A percentile compares a stretch with the other conserved stretches of the same genome.
Conservation (phyloP, 768 basidiomycete genomes). For the Mycena rebaudengoi region DNA sequence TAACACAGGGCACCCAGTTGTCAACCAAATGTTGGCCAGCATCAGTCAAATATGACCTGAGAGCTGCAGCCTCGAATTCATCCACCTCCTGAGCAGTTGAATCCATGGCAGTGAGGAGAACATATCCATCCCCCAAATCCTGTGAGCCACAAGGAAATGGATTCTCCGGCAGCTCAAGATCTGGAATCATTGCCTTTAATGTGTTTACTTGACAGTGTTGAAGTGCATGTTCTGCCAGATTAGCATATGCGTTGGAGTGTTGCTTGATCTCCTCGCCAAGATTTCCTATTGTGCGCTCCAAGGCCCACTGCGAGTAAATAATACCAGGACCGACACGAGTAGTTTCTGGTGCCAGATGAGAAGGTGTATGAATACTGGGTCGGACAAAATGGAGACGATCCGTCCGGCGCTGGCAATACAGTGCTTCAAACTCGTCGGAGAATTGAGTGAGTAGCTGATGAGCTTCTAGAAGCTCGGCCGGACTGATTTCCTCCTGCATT, state of each 20-base stretch:
- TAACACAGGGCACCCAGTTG: too few relatives aligned
- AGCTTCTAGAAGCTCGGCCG: not conserved
- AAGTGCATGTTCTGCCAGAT: slow-evolving; percentile 24
- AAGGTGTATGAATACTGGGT: slow-evolving; percentile 21
- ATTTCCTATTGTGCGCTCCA: slow-evolving; percentile 29
- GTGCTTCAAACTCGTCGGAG: slow-evolving; percentile 22
- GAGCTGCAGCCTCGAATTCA: slow-evolving; percentile 1
- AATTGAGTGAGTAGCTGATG: too few relatives aligned
- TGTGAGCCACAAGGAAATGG: not conserved
- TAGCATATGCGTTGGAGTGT: slow-evolving; percentile 24
- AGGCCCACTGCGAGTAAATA: slow-evolving; percentile 23
- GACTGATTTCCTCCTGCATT: too few relatives aligned
- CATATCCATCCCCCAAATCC: slow-evolving; percentile 26
- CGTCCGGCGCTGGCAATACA: slow-evolving; percentile 20
- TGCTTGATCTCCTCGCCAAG: slow-evolving; percentile 20
- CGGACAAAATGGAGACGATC: slow-evolving; percentile 27
- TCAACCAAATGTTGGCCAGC: not conserved
- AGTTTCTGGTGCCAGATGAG: slow-evolving; percentile 20
- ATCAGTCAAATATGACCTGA: not conserved
- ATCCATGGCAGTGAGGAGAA: slow-evolving; percentile 25
- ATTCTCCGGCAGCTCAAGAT: slow-evolving; percentile 5
- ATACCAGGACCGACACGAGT: slow-evolving; percentile 19
- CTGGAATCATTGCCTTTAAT: slow-evolving; percentile 3
- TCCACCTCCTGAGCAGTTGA: slow-evolving; percentile 5
- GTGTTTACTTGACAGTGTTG: slow-evolving; percentile 25